Conservation (phyloP, 345 rosid species). For the Rhodomyrtus tomentosa region DNA sequence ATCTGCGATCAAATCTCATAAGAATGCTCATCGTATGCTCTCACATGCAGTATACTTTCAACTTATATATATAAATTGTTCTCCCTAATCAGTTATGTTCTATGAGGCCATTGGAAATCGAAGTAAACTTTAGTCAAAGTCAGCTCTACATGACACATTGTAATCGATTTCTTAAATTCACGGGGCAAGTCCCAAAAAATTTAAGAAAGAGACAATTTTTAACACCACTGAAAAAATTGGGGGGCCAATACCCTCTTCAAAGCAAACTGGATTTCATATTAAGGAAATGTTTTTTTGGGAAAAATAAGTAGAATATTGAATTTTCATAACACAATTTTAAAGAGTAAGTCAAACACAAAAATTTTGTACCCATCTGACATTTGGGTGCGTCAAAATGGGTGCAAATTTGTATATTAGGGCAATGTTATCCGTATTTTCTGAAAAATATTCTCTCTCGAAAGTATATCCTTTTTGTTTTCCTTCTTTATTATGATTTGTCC, state of each 20-base stretch:
- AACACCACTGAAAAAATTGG: neutral
- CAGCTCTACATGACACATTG: fast-evolving
- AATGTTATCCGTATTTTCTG: neutral
- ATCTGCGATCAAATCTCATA: neutral
- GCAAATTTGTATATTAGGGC: too few relatives aligned
- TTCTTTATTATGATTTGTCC: neutral
- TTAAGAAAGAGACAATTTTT: neutral
- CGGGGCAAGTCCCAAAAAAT: neutral
- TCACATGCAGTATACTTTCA: neutral
- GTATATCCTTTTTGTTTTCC: neutral
- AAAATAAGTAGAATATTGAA: too few relatives aligned
- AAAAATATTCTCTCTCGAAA: neutral
- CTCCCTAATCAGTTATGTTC: neutral
- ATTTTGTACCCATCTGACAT: too few relatives aligned
- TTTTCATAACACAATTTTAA: too few relatives aligned
- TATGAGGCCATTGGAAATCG: neutral
- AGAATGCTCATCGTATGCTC: neutral
- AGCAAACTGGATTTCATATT: neutral
- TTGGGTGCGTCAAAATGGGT: too few relatives aligned
- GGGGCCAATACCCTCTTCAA: neutral
- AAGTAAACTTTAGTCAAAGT: neutral
- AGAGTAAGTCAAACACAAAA: too few relatives aligned
- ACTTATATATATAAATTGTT: neutral
- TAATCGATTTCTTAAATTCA: neutral
- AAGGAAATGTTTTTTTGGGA: neutral